Evolutionary conservation across 78 protist genomes (phyloP).

Genomic region (Tieghemostelium lacteum): DNA sequence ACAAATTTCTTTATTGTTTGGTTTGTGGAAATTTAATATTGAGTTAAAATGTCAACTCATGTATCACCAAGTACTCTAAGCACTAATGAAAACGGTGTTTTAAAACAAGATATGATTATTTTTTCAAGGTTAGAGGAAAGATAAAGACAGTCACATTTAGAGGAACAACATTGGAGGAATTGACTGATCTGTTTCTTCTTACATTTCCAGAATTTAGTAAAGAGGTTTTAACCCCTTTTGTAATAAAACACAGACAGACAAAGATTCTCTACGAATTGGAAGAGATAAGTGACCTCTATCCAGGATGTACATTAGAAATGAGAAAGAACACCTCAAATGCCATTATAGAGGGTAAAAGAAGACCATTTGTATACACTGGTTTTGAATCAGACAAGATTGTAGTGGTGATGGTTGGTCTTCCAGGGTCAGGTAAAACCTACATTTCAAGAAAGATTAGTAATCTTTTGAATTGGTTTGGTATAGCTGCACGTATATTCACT

Average conservation of each 20-base stretch:
- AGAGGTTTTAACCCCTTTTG: conserved; percentile 45
- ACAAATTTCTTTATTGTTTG: too few relatives aligned
- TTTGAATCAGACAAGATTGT: conserved; percentile 82
- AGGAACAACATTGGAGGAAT: conserved; percentile 44
- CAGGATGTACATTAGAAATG: conserved; percentile 77
- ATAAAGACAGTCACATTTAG: conserved; percentile 19
- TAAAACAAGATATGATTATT: conserved; percentile 12
- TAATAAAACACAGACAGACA: conserved; percentile 61
- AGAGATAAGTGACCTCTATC: conserved; percentile 58
- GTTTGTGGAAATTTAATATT: too few relatives aligned
- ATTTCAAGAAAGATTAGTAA: conserved; percentile 82
- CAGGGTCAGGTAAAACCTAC: conserved; percentile 91
- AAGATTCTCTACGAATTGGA: conserved; percentile 65
- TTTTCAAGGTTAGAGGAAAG: conserved; percentile 72
- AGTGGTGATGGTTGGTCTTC: conserved; percentile 90
- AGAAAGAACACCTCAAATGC: conserved; percentile 58
- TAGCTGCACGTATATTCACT: conserved; percentile 75
- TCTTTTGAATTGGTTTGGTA: conserved; percentile 85
- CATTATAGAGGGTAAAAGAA: conserved; percentile 62
- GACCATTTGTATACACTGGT: conserved; percentile 74
- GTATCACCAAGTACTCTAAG: too few relatives aligned
- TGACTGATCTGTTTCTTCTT: conserved; percentile 28
- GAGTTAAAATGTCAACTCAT: too few relatives aligned
- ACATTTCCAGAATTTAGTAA: conserved; percentile 54
- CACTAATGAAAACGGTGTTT: too few relatives aligned